These are phyloP conservation scores for Nakaseomyces uthaithaninus DNA, from an alignment of 1,139 yeast genomes.

Conservation along the genomic window DNA sequence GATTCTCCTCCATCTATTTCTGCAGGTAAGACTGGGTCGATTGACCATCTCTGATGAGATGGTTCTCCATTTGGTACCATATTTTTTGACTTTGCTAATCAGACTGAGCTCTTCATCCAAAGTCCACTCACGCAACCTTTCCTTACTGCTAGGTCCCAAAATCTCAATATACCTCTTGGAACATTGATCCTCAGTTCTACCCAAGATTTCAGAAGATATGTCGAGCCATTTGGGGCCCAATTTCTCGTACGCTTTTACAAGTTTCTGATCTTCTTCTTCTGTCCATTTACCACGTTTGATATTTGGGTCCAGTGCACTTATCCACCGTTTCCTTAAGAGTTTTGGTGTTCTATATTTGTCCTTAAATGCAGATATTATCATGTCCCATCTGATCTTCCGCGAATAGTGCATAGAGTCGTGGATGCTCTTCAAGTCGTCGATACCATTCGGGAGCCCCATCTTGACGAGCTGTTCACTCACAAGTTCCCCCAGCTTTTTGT, in stretches of 20 bases:
- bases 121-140: conserved; percentile 74
- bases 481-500: conserved; percentile 37
- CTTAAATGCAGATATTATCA: conserved; percentile 39
- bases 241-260: conserved; percentile 54
- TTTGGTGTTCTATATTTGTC: conserved; percentile 49
- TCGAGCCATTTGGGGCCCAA: conserved; percentile 84
- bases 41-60: conserved; percentile 65
- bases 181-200: conserved; percentile 93
- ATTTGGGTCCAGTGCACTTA: conserved; percentile 73
- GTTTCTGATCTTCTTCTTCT: conserved; percentile 61
- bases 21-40: conserved; percentile 80
- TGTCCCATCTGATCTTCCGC: conserved; percentile 50
- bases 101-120: conserved; percentile 65
- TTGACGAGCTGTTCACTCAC: conserved; percentile 33
- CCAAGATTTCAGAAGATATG: conserved; percentile 65
- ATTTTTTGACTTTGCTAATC: conserved; percentile 53
- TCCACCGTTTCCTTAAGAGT: conserved; percentile 69
- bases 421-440: conserved; percentile 27
- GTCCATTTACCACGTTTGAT: conserved; percentile 87
- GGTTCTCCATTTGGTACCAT: conserved; percentile 91
- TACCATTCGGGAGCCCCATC: conserved; percentile 31
- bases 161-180: conserved; percentile 88
- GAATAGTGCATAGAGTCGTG: conserved; percentile 27
- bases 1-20: conserved; percentile 87
- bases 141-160: conserved; percentile 67